Evolutionary conservation across 1,284 basidiomycete species (phyloP).

Genomic region (Tremellales sp.): DNA sequence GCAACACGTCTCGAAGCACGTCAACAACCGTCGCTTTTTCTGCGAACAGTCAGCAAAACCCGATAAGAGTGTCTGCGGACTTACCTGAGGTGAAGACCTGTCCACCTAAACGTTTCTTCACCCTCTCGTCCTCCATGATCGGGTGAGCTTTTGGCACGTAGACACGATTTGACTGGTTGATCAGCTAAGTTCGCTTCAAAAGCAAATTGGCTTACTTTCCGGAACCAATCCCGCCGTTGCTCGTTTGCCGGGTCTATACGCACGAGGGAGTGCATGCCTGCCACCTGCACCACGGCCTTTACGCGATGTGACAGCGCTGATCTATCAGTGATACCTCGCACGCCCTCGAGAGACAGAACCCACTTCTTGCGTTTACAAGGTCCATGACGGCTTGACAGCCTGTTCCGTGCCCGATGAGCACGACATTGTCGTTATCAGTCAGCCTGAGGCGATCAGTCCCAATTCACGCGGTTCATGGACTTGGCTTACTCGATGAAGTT

Average conservation of each 20-base stretch:
- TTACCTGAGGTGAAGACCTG: conserved; percentile 37
- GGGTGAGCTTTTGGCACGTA: conserved; percentile 42
- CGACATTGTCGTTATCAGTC: conserved; percentile 63
- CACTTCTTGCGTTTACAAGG: conserved; percentile 66
- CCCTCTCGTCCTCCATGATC: conserved; percentile 37
- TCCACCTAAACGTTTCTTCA: conserved; percentile 40
- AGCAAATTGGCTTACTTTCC: conserved; percentile 21
- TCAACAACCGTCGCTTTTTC: conserved; percentile 42
- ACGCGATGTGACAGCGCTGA: conserved; percentile 50
- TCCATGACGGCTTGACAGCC: conserved; percentile 72
- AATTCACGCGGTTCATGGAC: neutral
- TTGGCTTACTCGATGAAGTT: conserved; percentile 75
- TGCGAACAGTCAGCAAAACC: conserved; percentile 2
- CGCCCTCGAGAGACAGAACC: conserved; percentile 20
- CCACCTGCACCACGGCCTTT: conserved; percentile 68
- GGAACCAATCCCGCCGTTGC: conserved; percentile 41
- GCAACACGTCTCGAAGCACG: conserved; percentile 39
- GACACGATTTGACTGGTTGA: conserved; percentile 28
- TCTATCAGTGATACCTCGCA: conserved; percentile 1
- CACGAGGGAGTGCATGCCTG: conserved; percentile 58
- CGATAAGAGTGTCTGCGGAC: conserved; percentile 4
- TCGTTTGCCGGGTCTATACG: conserved; percentile 40
- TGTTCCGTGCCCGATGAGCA: conserved; percentile 81
- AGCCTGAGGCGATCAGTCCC: conserved; percentile 53
- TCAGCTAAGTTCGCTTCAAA: neutral